These are phyloP conservation scores for Adansonia rubrostipa DNA, from an alignment of 441 rosid species.

Conservation along the genomic window DNA sequence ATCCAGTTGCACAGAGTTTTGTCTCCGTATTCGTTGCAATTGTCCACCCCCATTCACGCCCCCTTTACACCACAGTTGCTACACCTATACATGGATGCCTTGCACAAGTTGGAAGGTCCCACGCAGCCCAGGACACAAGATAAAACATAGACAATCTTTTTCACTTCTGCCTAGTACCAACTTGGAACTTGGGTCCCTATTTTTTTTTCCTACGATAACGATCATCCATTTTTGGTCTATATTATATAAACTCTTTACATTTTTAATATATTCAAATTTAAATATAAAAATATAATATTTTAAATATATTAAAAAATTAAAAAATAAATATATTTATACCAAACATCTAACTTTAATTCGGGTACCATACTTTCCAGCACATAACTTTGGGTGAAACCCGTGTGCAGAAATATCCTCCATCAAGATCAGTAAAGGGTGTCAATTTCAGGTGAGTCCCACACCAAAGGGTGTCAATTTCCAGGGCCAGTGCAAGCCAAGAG, in stretches of 20 bases:
- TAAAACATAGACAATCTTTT: background rate
- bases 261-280: too few relatives aligned
- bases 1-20: conserved; percentile 6
- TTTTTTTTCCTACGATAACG: background rate
- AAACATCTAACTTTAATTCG: too few relatives aligned
- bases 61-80: background rate
- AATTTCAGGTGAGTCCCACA: conserved; percentile 12
- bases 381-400: background rate
- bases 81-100: background rate
- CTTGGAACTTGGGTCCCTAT: background rate
- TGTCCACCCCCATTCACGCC: background rate
- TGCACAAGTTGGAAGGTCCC: conserved; percentile 18
- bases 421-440: background rate
- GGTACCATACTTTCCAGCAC: background rate
- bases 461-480: background rate
- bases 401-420: background rate
- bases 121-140: background rate
- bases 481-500: background rate
- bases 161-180: conserved; percentile 2
- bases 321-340: too few relatives aligned
- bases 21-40: background rate
- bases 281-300: too few relatives aligned
- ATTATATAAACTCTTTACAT: too few relatives aligned
- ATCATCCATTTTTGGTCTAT: too few relatives aligned
- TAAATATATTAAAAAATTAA: too few relatives aligned